Base-by-base conservation (phyloP, 2,329 filamentous ascomycete species). In the Graphiopsis chlorocephala region DNA sequence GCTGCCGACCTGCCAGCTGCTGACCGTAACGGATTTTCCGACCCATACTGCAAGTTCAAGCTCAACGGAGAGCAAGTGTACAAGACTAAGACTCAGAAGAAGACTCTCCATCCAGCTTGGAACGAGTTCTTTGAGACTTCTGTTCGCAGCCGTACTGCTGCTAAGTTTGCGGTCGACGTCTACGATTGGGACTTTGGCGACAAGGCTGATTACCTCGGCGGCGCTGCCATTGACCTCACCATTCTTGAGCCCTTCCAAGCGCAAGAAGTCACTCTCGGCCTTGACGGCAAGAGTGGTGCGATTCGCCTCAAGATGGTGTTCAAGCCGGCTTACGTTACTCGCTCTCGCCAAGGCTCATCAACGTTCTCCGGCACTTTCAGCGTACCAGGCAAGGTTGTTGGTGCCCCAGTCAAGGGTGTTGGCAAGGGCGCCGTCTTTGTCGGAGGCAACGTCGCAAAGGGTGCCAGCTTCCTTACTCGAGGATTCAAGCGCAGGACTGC, bases 171-270 rank as follows among this genome's bases (percentile, higher is more conserved):
- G 33, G 88, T 92, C 72, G 90, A 91, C 64, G 88, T 98, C 2
- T 96, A 89, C 76, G 95, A 99, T 75, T 99, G 94, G 86, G 95
- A 99, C 77, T 96, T 98, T 81, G 94, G 92, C 56, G 93, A 96
- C 77, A 94, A 93, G 78, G 92, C 93, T 1, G 95, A 99, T 77
- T 91, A 90, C 75, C 81, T 99, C n/a, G 95, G 95, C 52, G 85
- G 84, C 65, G 84, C 92, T 0, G 80, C 82, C 4, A 92, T 99
- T 73, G 88, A 92, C 71, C 84, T 99, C 17, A 87, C 90, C 58
- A 78, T 88, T 33, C 83, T 99, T 8, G 92, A 97, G 71, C 95
- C 95, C 0, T 97, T 98, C 83, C 86, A 86, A 74, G 86, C 88
- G 12, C 87, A 91, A 71, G 92, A 96, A 75, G 83, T 92, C 33